A percentile compares a stretch with the other conserved stretches of the same genome.
These are phyloP conservation scores for Fusarium avenaceum DNA, from an alignment of 2,329 filamentous ascomycete genomes.

Conservation along the genomic window DNA sequence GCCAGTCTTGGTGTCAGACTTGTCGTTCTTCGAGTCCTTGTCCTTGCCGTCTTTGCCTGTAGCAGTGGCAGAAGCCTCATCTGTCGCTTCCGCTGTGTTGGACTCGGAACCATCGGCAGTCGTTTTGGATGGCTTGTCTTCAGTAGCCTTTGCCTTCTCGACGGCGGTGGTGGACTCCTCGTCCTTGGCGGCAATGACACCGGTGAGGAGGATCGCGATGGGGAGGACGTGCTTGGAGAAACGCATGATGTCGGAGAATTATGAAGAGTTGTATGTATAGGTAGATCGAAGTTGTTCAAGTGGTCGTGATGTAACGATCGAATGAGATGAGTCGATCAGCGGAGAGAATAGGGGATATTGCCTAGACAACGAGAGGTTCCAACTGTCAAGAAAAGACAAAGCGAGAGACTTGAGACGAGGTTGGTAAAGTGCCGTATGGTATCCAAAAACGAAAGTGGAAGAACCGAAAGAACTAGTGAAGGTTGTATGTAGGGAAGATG, in stretches of 20 bases:
- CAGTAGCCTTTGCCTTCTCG: conserved; percentile 31
- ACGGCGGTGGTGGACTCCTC: conserved; percentile 35
- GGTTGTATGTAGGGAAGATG: conserved; percentile 15
- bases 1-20: conserved; percentile 2
- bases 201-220: conserved; percentile 43
- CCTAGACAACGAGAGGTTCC: conserved; percentile 13
- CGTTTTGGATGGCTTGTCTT: conserved; percentile 31
- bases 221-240: conserved; percentile 48
- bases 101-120: conserved; percentile 34
- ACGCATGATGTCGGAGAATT: conserved; percentile 40
- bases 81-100: conserved; percentile 37
- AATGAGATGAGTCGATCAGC: conserved; percentile 10
- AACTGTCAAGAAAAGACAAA: conserved; percentile 23
- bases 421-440: conserved; percentile 9
- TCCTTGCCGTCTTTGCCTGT: conserved; percentile 23
- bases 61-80: conserved; percentile 28
- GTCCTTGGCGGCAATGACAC: conserved; percentile 38
- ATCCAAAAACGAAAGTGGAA: conserved; percentile 29
- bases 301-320: conserved; percentile 7
- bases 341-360: conserved; percentile 25
- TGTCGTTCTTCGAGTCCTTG: conserved; percentile 23
- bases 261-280: not conserved
- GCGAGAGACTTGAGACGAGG: conserved; percentile 30
- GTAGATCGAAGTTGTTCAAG: not conserved
- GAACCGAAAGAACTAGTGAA: conserved; percentile 14